These are phyloP conservation scores for Delonix regia DNA, from an alignment of 306 rosid genomes.

Conservation along the genomic window DNA sequence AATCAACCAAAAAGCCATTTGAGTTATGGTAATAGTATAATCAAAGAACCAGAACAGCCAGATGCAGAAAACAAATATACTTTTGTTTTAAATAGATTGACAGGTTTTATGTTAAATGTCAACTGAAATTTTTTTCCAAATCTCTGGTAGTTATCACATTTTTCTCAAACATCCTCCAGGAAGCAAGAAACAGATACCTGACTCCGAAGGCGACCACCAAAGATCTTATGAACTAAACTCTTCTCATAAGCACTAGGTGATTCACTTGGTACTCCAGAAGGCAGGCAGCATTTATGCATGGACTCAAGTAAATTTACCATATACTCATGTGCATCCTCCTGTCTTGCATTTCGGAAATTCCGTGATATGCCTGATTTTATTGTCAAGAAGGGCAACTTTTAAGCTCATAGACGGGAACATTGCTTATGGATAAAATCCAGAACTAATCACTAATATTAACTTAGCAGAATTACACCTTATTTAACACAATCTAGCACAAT, in stretches of 20 bases:
- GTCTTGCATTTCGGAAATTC: constrained; percentile 82
- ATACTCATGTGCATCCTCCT: constrained; percentile 99
- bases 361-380: constrained; percentile 79
- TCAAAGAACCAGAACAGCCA: not conserved
- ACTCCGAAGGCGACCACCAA: constrained; percentile 93
- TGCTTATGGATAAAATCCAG: not conserved
- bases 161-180: not conserved
- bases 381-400: constrained; percentile 62
- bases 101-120: not conserved
- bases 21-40: not conserved
- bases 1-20: constrained; percentile 23
- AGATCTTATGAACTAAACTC: constrained; percentile 95
- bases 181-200: constrained; percentile 65
- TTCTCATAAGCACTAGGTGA: constrained; percentile 94
- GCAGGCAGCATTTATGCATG: constrained; percentile 96
- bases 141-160: not conserved
- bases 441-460: not conserved
- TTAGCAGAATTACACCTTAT: not conserved
- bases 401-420: not conserved
- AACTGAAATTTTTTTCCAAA: constrained; percentile 8
- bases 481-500: constrained; percentile 1
- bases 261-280: constrained; percentile 92
- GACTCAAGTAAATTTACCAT: constrained; percentile 98
- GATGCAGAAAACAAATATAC: not conserved
- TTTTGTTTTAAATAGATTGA: not conserved